Evolutionary conservation across 1,284 basidiomycete genomes (phyloP).

Genomic region (Leccinum angustisporum): DNA sequence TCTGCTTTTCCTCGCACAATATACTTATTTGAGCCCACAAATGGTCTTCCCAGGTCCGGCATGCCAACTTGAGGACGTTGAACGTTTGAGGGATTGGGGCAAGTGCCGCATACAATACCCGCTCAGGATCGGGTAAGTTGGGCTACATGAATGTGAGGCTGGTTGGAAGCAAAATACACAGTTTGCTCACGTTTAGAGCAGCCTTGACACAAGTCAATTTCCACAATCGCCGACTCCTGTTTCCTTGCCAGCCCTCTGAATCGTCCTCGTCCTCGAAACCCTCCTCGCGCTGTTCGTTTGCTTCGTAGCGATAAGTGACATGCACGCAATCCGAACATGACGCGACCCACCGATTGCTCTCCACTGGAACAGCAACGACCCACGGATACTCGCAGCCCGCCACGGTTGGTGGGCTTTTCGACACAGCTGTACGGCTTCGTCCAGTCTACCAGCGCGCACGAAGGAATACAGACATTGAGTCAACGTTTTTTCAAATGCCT

Average conservation of each 20-base stretch:
- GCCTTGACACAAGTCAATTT: slow-evolving; percentile 80
- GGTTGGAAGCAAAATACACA: background rate
- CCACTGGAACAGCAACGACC: slow-evolving; percentile 77
- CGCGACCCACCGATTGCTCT: slow-evolving; percentile 54
- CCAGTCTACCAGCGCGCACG: slow-evolving; percentile 78
- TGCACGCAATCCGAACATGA: background rate
- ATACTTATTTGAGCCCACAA: slow-evolving; percentile 91
- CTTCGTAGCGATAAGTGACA: slow-evolving; percentile 31
- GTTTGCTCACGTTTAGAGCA: slow-evolving; percentile 67
- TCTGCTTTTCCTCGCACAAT: slow-evolving; percentile 80
- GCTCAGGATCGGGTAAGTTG: slow-evolving; percentile 71
- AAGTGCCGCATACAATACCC: slow-evolving; percentile 85
- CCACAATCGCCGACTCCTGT: slow-evolving; percentile 77
- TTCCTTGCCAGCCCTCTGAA: slow-evolving; percentile 63
- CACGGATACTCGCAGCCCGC: slow-evolving; percentile 85
- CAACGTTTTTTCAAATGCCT: slow-evolving; percentile 80
- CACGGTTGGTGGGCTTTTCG: slow-evolving; percentile 86
- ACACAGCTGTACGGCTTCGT: slow-evolving; percentile 83
- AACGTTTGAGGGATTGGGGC: slow-evolving; percentile 79
- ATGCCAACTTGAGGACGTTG: slow-evolving; percentile 73
- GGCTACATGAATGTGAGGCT: slow-evolving; percentile 43
- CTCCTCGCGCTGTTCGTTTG: slow-evolving; percentile 51
- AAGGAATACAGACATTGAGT: slow-evolving; percentile 75
- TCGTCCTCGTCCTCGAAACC: slow-evolving; percentile 52
- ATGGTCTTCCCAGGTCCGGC: slow-evolving; percentile 91